phyloP scores from a whole-genome alignment of 2,329 filamentous ascomycete genomes.

The Colletotrichum karsti region DNA sequence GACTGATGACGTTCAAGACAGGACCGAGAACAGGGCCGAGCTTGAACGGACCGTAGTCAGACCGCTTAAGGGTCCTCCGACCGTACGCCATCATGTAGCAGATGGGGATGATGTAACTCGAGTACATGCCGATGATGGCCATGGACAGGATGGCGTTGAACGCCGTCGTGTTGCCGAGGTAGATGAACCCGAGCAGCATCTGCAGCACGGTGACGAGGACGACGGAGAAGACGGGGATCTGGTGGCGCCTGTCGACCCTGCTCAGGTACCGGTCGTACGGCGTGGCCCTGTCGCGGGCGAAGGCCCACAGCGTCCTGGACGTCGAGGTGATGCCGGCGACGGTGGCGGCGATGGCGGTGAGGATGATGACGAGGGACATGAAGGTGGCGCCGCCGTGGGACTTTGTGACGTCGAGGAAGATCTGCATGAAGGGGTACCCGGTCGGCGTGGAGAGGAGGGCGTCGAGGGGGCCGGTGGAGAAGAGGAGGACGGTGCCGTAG shows the following conservation, averaged over 20 bases:
- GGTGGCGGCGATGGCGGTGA: constrained; percentile 39
- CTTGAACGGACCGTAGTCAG: constrained; percentile 35
- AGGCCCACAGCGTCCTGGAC: constrained; percentile 47
- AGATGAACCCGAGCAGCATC: constrained; percentile 45
- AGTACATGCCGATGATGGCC: constrained; percentile 51
- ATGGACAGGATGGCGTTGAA: constrained; percentile 51
- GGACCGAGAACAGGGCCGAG: constrained; percentile 43
- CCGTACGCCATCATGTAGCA: constrained; percentile 45
- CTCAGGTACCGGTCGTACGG: constrained; percentile 46
- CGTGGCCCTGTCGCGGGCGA: constrained; percentile 46
- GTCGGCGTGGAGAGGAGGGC: constrained; percentile 47
- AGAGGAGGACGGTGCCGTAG: constrained; percentile 52
- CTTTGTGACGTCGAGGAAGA: constrained; percentile 41
- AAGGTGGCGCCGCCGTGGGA: constrained; percentile 35
- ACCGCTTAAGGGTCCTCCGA: constrained; percentile 32
- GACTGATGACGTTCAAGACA: constrained; percentile 47
- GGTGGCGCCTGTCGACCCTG: constrained; percentile 37
- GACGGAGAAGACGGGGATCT: constrained; percentile 44
- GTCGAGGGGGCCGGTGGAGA: constrained; percentile 48
- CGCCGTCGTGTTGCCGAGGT: constrained; percentile 50
- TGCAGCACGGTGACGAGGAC: constrained; percentile 36
- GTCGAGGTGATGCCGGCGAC: constrained; percentile 44
- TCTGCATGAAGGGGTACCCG: constrained; percentile 53
- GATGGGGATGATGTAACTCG: constrained; percentile 51
- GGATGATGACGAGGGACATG: constrained; percentile 37